A percentile compares a stretch with the other conserved stretches of the same genome.
Conservation (phyloP, 345 rosid genomes). For the Populus alba region DNA sequence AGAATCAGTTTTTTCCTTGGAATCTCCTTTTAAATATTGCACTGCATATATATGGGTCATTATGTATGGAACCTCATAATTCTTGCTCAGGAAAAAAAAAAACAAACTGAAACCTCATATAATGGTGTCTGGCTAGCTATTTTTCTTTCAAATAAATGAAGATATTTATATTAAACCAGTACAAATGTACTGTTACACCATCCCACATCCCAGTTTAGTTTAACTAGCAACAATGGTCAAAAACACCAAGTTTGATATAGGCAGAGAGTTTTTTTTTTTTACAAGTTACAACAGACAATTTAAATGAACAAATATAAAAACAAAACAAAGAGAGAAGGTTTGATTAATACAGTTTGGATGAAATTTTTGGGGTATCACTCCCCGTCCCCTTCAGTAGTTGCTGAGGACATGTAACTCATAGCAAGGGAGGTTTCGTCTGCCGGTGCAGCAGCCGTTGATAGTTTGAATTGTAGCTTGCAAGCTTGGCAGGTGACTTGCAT, state of each 20-base stretch:
- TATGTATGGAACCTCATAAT: neutral
- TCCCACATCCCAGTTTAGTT: neutral
- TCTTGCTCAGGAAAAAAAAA: neutral
- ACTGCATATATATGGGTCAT: constrained; percentile 3
- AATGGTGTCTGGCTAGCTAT: constrained; percentile 4
- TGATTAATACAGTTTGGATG: neutral
- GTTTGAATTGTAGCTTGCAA: constrained; percentile 66
- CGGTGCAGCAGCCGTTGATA: constrained; percentile 26
- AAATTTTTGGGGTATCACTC: constrained; percentile 6
- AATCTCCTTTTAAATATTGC: constrained; percentile 11
- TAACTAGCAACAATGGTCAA: constrained; percentile 6
- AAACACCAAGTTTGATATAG: constrained; percentile 6
- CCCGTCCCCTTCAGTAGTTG: constrained; percentile 68
- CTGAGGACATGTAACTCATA: constrained; percentile 78
- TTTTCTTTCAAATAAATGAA: constrained; percentile 1
- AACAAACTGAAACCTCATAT: neutral
- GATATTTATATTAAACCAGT: constrained; percentile 1
- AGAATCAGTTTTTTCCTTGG: neutral
- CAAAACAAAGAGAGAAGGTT: neutral
- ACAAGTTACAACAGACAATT: neutral
- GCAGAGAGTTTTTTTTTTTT: neutral
- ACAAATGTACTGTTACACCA: constrained; percentile 2
- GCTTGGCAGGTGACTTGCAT: constrained; percentile 74
- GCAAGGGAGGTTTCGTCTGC: constrained; percentile 74
- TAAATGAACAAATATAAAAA: constrained; percentile 4